Evolutionary conservation across 768 basidiomycete species (phyloP).

Genomic region (Suillus paluster): DNA sequence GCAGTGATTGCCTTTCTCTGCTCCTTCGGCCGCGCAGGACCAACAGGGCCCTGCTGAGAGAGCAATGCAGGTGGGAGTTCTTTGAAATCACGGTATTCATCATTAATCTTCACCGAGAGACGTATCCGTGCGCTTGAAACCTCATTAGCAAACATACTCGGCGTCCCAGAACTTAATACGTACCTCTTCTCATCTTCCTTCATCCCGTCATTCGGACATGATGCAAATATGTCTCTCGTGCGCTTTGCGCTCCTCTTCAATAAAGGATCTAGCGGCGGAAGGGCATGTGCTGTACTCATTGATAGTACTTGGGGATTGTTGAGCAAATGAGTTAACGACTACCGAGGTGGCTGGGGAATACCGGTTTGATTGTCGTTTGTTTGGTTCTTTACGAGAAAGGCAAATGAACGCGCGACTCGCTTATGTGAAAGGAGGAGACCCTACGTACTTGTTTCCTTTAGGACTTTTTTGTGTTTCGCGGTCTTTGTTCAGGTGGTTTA

Average conservation of each 20-base stretch:
- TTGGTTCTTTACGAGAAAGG: conserved; percentile 19
- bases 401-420: neutral
- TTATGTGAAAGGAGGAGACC: conserved; percentile 1
- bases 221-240: conserved; percentile 71
- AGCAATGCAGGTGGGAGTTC: conserved; percentile 81
- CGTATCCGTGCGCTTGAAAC: conserved; percentile 64
- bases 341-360: neutral
- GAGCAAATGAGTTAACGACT: neutral
- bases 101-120: conserved; percentile 82
- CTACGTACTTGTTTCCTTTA: conserved; percentile 2
- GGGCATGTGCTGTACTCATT: conserved; percentile 47
- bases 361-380: conserved; percentile 21
- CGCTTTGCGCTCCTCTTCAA: conserved; percentile 69
- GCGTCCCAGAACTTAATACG: conserved; percentile 12
- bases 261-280: conserved; percentile 71
- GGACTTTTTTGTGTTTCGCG: conserved; percentile 5
- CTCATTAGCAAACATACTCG: neutral
- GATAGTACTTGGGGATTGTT: neutral
- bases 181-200: conserved; percentile 77
- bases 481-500: conserved; percentile 2
- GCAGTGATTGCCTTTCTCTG: conserved; percentile 72
- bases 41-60: conserved; percentile 80
- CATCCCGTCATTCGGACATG: conserved; percentile 61
- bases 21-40: conserved; percentile 74
- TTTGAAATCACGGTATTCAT: conserved; percentile 89